Evolutionary conservation across 345 rosid genomes (phyloP).

Genomic region (Balakata baccata): DNA sequence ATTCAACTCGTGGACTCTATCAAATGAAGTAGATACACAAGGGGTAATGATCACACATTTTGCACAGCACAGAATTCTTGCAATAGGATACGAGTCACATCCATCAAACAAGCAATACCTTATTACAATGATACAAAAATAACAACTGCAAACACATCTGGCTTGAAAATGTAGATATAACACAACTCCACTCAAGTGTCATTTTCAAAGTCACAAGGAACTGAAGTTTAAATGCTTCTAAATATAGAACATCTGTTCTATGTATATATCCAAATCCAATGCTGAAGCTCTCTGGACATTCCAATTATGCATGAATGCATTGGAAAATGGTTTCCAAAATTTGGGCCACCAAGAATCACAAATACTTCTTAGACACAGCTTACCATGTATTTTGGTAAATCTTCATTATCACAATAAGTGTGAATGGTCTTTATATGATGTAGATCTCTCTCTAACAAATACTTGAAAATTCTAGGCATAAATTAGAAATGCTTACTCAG

Average conservation of each 20-base stretch:
- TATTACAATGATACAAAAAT: not conserved
- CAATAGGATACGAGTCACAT: too few species aligned
- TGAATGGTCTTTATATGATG: not conserved
- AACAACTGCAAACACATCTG: not conserved
- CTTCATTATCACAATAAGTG: not conserved
- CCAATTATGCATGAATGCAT: not conserved
- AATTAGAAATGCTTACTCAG: not conserved
- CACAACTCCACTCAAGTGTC: not conserved
- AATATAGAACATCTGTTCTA: not conserved
- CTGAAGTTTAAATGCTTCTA: not conserved
- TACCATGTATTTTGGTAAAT: not conserved
- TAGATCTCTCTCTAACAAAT: not conserved
- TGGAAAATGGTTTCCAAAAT: not conserved
- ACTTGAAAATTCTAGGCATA: not conserved
- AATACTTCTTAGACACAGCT: not conserved
- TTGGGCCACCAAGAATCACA: not conserved
- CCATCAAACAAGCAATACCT: not conserved
- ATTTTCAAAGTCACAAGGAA: not conserved
- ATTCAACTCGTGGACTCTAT: not conserved
- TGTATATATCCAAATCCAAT: not conserved
- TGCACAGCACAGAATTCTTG: not conserved
- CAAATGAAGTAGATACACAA: not conserved
- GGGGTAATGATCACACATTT: not conserved
- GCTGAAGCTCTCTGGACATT: not conserved
- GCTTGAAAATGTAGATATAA: not conserved